Conservation (phyloP, 257 asterid genomes). For the Salvia miltiorrhiza region DNA sequence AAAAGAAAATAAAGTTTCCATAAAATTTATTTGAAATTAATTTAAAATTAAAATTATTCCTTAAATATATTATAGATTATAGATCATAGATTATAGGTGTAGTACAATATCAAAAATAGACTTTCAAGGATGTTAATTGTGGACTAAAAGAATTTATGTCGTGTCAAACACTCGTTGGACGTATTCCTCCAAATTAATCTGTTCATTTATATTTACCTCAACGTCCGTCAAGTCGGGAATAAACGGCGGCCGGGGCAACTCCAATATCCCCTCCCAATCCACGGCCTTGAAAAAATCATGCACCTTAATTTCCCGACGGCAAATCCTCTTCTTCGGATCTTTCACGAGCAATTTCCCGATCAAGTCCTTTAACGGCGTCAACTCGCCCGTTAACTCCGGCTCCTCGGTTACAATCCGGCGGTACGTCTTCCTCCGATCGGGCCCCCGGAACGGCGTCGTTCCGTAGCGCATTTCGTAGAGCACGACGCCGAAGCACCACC, state of each 20-base stretch:
- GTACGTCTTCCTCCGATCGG: constrained; percentile 66
- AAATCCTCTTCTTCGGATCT: constrained; percentile 62
- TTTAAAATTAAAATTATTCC: too few species aligned
- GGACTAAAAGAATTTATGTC: neutral
- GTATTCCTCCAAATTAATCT: constrained; percentile 64
- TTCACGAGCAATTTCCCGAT: constrained; percentile 71
- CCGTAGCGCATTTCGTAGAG: constrained; percentile 90
- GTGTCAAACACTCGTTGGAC: constrained; percentile 49
- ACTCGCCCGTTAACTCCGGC: constrained; percentile 69
- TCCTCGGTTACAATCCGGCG: constrained; percentile 37
- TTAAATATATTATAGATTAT: too few species aligned
- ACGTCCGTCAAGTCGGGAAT: constrained; percentile 52
- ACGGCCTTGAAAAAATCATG: constrained; percentile 55
- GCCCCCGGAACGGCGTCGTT: constrained; percentile 74
- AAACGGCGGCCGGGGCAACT: constrained; percentile 79
- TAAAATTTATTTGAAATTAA: too few species aligned
- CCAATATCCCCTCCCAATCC: constrained; percentile 63
- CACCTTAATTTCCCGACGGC: constrained; percentile 45
- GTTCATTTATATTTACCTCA: constrained; percentile 37
- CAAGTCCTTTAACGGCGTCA: constrained; percentile 75
- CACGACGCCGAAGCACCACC: constrained; percentile 94
- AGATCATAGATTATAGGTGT: too few species aligned
- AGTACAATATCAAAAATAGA: too few species aligned
- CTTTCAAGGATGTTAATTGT: neutral
- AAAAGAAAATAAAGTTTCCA: too few species aligned